Evolutionary conservation across 2,329 filamentous ascomycete genomes (phyloP).

Genomic region (Albifimbria verrucaria): DNA sequence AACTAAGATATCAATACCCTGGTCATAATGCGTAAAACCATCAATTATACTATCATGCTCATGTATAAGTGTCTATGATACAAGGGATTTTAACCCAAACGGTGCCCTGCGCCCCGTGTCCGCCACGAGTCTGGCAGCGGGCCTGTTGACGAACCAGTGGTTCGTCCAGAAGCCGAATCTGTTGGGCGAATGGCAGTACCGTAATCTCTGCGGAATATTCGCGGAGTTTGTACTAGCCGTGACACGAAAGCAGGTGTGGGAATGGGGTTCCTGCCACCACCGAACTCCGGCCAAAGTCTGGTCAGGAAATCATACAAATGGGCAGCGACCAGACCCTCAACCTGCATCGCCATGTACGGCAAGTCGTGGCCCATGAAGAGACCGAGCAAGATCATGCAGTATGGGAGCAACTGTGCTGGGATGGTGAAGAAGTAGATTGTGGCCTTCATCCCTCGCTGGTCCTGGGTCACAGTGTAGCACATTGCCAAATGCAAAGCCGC

Average conservation of each 20-base stretch:
- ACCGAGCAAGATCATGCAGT: slow-evolving; percentile 72
- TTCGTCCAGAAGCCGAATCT: slow-evolving; percentile 30
- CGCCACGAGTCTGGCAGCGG: slow-evolving; percentile 63
- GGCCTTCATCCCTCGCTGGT: slow-evolving; percentile 73
- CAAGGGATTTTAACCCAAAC: slow-evolving; percentile 47
- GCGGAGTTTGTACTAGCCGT: slow-evolving; percentile 54
- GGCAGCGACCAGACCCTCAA: slow-evolving; percentile 79
- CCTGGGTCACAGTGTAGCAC: slow-evolving; percentile 80
- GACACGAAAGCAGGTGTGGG: slow-evolving; percentile 71
- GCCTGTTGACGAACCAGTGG: slow-evolving; percentile 40
- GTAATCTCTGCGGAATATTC: slow-evolving; percentile 14
- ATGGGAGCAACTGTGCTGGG: slow-evolving; percentile 77
- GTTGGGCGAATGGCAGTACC: slow-evolving; percentile 57
- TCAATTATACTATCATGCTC: accelerated
- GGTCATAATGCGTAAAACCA: too few species aligned
- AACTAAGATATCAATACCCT: slow-evolving; percentile 4
- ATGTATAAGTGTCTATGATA: neutral
- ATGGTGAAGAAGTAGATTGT: slow-evolving; percentile 82
- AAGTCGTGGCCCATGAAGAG: slow-evolving; percentile 63
- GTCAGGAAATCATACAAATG: slow-evolving; percentile 90
- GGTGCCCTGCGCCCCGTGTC: slow-evolving; percentile 58
- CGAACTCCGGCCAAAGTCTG: slow-evolving; percentile 83
- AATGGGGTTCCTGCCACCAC: slow-evolving; percentile 75
- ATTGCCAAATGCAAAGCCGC: slow-evolving; percentile 72
- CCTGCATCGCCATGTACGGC: slow-evolving; percentile 55